Evolutionary conservation across 208 protist genomes (phyloP).

Genomic region (Leishmania major): DNA sequence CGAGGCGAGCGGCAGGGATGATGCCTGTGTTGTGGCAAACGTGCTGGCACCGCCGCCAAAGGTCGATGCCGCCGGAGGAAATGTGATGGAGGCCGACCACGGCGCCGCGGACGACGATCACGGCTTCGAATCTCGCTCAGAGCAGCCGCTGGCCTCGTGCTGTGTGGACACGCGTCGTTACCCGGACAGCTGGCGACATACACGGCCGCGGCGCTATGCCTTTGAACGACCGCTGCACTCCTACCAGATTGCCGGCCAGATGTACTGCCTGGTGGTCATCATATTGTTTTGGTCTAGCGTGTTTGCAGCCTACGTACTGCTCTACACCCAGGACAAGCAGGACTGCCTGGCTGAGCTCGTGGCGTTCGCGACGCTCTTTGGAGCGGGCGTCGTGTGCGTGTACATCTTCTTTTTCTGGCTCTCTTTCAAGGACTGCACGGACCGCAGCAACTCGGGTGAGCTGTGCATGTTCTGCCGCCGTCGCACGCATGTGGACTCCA

Average conservation of each 20-base stretch:
- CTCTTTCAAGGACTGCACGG: constrained; percentile 69
- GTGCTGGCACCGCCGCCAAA: not conserved
- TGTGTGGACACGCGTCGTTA: constrained; percentile 54
- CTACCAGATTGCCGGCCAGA: constrained; percentile 49
- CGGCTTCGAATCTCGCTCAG: constrained; percentile 11
- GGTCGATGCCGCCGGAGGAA: not conserved
- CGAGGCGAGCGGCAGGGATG: not conserved
- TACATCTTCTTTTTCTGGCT: constrained; percentile 38
- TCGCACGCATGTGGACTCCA: constrained; percentile 51
- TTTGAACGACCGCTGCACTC: constrained; percentile 67
- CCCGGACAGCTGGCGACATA: constrained; percentile 53
- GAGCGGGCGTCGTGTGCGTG: constrained; percentile 19
- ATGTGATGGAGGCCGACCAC: not conserved
- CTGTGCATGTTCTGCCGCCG: constrained; percentile 68
- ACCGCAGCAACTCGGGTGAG: constrained; percentile 56
- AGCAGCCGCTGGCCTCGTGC: constrained; percentile 53
- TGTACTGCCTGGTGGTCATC: constrained; percentile 35
- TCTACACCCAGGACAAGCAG: constrained; percentile 40
- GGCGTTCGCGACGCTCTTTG: constrained; percentile 33
- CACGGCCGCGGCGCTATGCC: constrained; percentile 59
- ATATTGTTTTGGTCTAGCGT: constrained; percentile 54
- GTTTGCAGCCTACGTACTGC: constrained; percentile 42
- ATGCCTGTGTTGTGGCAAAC: not conserved
- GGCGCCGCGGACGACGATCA: constrained; percentile 12
- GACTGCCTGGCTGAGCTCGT: constrained; percentile 52